Conservation (phyloP, 73 alveolate species). For the Paramecium primaurelia region DNA sequence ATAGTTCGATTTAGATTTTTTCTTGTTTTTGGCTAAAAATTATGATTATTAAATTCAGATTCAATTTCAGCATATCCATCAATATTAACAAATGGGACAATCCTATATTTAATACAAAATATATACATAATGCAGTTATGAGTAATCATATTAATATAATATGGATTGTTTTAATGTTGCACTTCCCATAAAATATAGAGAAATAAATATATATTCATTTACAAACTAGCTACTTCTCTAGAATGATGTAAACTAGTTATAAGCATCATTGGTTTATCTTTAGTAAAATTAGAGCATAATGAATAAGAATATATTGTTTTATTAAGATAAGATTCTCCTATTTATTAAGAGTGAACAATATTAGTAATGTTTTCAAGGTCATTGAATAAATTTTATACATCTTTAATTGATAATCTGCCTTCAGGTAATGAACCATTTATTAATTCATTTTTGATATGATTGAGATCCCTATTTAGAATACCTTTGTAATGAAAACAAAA, state of each 20-base stretch:
- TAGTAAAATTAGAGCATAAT: not conserved
- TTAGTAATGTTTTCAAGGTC: not conserved
- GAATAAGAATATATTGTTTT: not conserved
- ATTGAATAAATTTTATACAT: not conserved
- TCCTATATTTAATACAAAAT: not conserved
- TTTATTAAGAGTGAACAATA: not conserved
- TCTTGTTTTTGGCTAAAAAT: constrained; percentile 60
- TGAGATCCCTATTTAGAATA: not conserved
- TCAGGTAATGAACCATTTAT: constrained; percentile 7
- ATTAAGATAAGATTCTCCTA: not conserved
- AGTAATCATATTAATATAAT: not conserved
- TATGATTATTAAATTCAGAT: constrained; percentile 30
- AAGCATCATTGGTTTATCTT: not conserved
- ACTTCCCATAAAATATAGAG: not conserved
- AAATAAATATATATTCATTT: not conserved
- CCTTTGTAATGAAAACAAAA: not conserved
- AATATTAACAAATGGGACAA: constrained; percentile 85
- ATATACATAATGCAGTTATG: not conserved
- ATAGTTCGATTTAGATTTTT: constrained; percentile 76
- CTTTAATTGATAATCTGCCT: not conserved
- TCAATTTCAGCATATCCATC: constrained; percentile 83
- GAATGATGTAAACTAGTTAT: constrained; percentile 44
- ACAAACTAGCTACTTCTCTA: constrained; percentile 8
- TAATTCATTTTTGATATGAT: not conserved
- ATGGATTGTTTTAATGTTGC: not conserved